Evolutionary conservation across 805 yeast genomes (phyloP).

Genomic region (Barnettozyma populi): DNA sequence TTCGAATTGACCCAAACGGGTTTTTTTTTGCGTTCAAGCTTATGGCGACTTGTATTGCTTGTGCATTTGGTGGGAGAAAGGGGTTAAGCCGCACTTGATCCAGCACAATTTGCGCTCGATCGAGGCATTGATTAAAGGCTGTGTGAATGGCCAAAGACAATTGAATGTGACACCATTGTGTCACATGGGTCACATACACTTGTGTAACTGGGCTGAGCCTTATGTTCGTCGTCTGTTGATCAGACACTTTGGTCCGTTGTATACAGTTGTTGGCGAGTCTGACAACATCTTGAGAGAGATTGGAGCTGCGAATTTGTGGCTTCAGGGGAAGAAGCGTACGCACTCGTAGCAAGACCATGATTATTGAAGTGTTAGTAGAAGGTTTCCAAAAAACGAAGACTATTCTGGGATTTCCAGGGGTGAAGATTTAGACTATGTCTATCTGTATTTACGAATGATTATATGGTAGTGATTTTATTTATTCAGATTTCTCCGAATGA

Average conservation of each 20-base stretch:
- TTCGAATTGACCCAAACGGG: neutral
- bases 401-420: neutral
- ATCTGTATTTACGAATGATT: too few relatives aligned
- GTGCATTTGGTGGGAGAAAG: conserved; percentile 14
- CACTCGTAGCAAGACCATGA: neutral
- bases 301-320: conserved; percentile 10
- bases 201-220: conserved; percentile 7
- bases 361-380: neutral
- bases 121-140: neutral
- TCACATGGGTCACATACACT: conserved; percentile 8
- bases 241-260: conserved; percentile 7
- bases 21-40: conserved; percentile 11
- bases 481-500: too few relatives aligned
- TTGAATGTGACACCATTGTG: conserved; percentile 6
- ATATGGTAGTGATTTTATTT: too few relatives aligned
- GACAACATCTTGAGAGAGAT: conserved; percentile 2
- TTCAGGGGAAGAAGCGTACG: neutral
- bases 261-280: neutral
- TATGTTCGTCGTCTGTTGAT: neutral
- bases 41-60: conserved; percentile 7
- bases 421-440: neutral
- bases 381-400: neutral
- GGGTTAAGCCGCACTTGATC: neutral
- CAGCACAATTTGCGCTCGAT: neutral
- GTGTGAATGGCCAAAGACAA: neutral